Evolutionary conservation across 2,329 filamentous ascomycete genomes (phyloP), one percentile per base, ranked within the genome.

Genomic region (Akanthomyces dipterigenus): DNA sequence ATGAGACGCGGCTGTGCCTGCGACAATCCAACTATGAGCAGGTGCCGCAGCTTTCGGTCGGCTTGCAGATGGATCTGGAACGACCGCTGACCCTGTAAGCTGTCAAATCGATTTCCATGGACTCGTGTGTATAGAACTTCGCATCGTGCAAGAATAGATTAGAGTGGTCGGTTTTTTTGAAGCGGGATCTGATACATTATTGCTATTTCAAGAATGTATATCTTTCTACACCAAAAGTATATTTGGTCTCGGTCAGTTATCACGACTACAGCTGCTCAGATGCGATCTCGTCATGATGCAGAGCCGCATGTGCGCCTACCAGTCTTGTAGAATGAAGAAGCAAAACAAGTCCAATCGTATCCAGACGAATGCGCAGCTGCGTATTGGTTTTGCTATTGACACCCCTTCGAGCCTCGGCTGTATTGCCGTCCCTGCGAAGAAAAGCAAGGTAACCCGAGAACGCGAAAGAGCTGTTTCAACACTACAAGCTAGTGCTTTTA

Each of bases 1-100:
- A 61, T 18, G 59, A 61, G 24, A 61, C 59, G 16, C 50, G 59
- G n/a, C 22, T 55, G 42, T 61, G 59, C 24, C 42, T 61, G 18
- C 28, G 59, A 8, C 59, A 61, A 34, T 61, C 59, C 22, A 61
- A 61, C 51, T 61, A 61, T 53, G 59, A 61, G 59, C 59, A 61
- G 22, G 59, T 61, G 22, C 59, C 59, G 7, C 59, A 61, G 59
- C 59, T 61, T 22, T 61, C 59, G 5, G 59, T 61, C 16, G 59
- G 59, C 14, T n/a, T 61, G 14, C 59, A 61, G 12, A 61, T 61
- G 59, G 59, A 61, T 24, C 43, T 61, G 6, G 51, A 61, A 14
- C 50, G 43, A 34, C 59, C 59, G 42, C n/a, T 61, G 34, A 45
- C 43, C 9, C 22, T 61, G 24, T 61, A 42, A 49, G 11, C 20